Evolutionary conservation across 306 rosid species (phyloP), one percentile per base, ranked within the genome.

Genomic region (Pyrus bretschneideri): DNA sequence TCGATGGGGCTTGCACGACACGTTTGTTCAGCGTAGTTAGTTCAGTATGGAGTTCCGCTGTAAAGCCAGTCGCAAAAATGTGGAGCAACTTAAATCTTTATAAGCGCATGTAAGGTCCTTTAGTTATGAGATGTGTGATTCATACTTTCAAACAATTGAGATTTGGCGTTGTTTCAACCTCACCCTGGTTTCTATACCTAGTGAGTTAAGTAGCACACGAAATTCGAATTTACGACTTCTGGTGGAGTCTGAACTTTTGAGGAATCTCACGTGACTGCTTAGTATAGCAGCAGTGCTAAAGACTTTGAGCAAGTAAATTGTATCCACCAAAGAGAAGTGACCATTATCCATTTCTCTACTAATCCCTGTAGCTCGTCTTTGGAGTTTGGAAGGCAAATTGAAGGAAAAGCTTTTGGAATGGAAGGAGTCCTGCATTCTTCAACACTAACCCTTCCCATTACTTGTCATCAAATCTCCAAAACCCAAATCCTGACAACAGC

Each of bases 1-100:
- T 58, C 62, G 52, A 38, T 62, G 70, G 78, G 55, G 52, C 33
- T 74, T 81, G 35, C 63, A 80, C 74, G 73, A 75, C 63, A 80
- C 74, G 70, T 73, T 73, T 70, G 83, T 83, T 76, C 79, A 76
- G 61, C 44, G 51, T 27, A 6, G 66, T 61, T 27, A 27, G 38
- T 2, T 27, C 4, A 14, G 9, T 3, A 61, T 25, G 9, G 31
- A 29, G 55, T 49, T 49, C 55, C 3, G 21, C 9, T 3, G 2
- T 49, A 1, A 49, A 49, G 55, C 8, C 21, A 1, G 17, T 15
- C 18, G 19, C 55, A 49, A 49, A 49, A 4, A 14, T 9, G 9
- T 2, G 2, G 21, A 49, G 18, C 6, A 17, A 5, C 3, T 49
- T 1, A 17, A 49, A 18, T 49, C 55, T 49, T 49, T 49, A 5